These are phyloP conservation scores for Inga leiocalycina DNA, from an alignment of 306 rosid genomes.

Conservation along the genomic window DNA sequence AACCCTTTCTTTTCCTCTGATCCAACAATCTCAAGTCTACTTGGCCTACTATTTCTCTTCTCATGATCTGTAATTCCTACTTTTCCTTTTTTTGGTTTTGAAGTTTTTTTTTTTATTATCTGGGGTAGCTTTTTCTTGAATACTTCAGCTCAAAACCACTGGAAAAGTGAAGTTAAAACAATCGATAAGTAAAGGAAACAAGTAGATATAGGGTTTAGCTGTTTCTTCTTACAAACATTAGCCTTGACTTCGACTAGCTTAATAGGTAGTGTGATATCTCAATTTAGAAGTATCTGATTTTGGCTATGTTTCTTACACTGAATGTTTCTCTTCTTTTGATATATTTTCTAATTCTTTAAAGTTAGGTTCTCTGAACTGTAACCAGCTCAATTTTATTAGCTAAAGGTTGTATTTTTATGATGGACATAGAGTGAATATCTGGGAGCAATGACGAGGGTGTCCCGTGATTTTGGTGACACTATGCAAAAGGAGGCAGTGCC, in stretches of 20 bases:
- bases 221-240: slow-evolving; percentile 27
- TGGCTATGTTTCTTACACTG: slow-evolving; percentile 7
- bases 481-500: slow-evolving; percentile 81
- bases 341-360: not conserved
- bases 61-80: slow-evolving; percentile 62
- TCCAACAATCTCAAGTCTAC: slow-evolving; percentile 49
- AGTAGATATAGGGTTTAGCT: slow-evolving; percentile 45
- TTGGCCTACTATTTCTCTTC: slow-evolving; percentile 31
- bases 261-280: slow-evolving; percentile 21
- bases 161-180: not conserved
- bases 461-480: slow-evolving; percentile 78
- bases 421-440: slow-evolving; percentile 50
- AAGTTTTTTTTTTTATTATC: not conserved
- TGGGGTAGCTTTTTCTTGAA: slow-evolving; percentile 30
- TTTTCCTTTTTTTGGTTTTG: not conserved
- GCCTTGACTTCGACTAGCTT: slow-evolving; percentile 34
- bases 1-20: slow-evolving; percentile 42
- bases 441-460: slow-evolving; percentile 74
- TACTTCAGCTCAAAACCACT: slow-evolving; percentile 24
- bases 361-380: not conserved
- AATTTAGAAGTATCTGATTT: slow-evolving; percentile 12
- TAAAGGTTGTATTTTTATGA: slow-evolving; percentile 37
- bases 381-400: slow-evolving; percentile 12
- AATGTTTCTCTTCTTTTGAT: not conserved
- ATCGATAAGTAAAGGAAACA: not conserved